A percentile compares a stretch with the other conserved stretches of the same genome.
Conservation (phyloP, 805 yeast species). For the Ogataea wickerhamii region DNA sequence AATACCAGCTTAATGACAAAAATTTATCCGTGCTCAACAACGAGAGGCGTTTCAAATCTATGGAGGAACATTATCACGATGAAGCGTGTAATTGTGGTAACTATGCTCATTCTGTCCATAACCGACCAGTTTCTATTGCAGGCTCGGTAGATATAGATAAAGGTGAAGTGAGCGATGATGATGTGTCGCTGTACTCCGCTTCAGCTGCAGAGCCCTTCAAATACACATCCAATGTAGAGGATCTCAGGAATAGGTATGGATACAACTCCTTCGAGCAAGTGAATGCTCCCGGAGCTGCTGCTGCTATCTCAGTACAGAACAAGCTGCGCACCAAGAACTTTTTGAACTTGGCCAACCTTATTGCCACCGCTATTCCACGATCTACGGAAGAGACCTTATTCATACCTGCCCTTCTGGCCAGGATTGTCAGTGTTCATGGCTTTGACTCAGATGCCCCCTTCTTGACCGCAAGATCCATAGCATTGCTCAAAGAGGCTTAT, state of each 20-base stretch:
- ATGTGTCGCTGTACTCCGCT: slow-evolving; percentile 29
- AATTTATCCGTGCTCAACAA: slow-evolving; percentile 29
- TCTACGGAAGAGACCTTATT: slow-evolving; percentile 76
- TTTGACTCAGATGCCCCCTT: slow-evolving; percentile 68
- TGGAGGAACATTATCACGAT: slow-evolving; percentile 37
- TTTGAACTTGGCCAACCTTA: slow-evolving; percentile 50
- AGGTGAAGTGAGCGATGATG: slow-evolving; percentile 50
- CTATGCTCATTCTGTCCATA: slow-evolving; percentile 52
- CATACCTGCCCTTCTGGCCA: slow-evolving; percentile 67
- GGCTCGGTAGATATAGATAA: slow-evolving; percentile 51
- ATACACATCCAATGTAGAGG: slow-evolving; percentile 21
- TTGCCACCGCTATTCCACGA: slow-evolving; percentile 71
- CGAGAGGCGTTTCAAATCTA: slow-evolving; percentile 24
- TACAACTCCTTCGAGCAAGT: slow-evolving; percentile 50
- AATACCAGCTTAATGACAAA: slow-evolving; percentile 24
- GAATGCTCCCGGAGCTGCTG: slow-evolving; percentile 77
- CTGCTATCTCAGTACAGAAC: slow-evolving; percentile 54
- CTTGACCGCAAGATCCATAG: slow-evolving; percentile 66
- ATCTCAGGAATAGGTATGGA: slow-evolving; percentile 25
- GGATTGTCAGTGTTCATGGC: slow-evolving; percentile 67
- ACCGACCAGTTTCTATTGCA: slow-evolving; percentile 62
- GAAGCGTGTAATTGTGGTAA: slow-evolving; percentile 58
- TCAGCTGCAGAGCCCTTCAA: slow-evolving; percentile 18
- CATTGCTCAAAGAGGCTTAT: slow-evolving; percentile 56
- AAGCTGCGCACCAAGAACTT: slow-evolving; percentile 41